Evolutionary conservation across 305 asterid species (phyloP).

Genomic region (Solanum hybrid): DNA sequence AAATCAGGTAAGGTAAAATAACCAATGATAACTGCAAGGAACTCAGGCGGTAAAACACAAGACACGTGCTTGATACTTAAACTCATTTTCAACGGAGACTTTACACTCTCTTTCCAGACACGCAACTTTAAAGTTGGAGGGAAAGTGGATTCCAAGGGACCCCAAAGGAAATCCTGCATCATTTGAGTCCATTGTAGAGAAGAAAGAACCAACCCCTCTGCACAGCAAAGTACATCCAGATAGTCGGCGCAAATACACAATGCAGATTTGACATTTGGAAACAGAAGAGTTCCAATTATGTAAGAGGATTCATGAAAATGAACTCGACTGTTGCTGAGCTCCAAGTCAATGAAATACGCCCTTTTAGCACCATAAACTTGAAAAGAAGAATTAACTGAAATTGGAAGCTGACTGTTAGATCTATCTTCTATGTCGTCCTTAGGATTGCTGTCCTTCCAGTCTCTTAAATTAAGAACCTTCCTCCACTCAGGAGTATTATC

Average conservation of each 20-base stretch:
- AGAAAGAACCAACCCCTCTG: constrained; percentile 65
- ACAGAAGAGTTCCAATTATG: constrained; percentile 51
- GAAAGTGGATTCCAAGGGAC: constrained; percentile 47
- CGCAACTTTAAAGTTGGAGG: constrained; percentile 62
- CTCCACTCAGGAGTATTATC: constrained; percentile 35
- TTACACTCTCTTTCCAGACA: constrained; percentile 40
- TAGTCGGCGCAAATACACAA: constrained; percentile 35
- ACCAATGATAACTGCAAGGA: constrained; percentile 65
- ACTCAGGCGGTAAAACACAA: constrained; percentile 72
- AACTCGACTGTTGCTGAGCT: constrained; percentile 34
- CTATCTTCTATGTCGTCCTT: constrained; percentile 21
- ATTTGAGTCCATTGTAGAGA: constrained; percentile 57
- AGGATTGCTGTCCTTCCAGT: constrained; percentile 19
- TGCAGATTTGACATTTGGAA: constrained; percentile 45
- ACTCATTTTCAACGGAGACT: constrained; percentile 31
- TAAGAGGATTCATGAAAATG: constrained; percentile 86
- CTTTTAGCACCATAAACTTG: constrained; percentile 17
- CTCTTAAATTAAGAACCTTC: constrained; percentile 27
- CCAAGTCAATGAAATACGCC: constrained; percentile 32
- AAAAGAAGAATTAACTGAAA: constrained; percentile 15
- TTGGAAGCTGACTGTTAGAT: constrained; percentile 10
- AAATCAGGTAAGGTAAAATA: constrained; percentile 73
- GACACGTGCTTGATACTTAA: constrained; percentile 65
- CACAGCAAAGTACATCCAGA: constrained; percentile 55
- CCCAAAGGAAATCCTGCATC: constrained; percentile 60